A percentile compares a stretch with the other conserved stretches of the same genome.
These are phyloP conservation scores for Hericium coralloides DNA, from an alignment of 768 basidiomycete genomes.

Conservation along the genomic window DNA sequence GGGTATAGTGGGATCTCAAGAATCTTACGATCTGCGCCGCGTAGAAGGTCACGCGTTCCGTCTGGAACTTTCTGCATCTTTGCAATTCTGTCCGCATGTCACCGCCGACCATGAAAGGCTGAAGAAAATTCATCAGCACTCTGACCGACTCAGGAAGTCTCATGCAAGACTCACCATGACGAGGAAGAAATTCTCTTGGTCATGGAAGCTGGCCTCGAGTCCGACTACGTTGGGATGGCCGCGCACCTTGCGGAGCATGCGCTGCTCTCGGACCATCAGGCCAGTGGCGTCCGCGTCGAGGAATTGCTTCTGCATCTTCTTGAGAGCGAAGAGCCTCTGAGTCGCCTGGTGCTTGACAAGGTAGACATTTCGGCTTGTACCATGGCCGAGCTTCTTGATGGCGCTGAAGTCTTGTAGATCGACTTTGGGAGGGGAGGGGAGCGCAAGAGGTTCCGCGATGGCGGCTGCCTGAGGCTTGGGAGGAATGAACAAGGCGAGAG, in stretches of 20 bases:
- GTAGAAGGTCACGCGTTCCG: not conserved
- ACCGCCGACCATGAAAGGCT: not conserved
- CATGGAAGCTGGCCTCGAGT: conserved; percentile 6
- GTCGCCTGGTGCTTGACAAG: not conserved
- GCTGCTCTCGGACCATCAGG: conserved; percentile 1
- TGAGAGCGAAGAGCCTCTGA: not conserved
- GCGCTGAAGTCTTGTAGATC: not conserved
- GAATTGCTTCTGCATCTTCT: conserved; percentile 1
- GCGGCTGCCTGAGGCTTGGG: too few relatives aligned
- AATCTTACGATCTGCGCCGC: conserved; percentile 6
- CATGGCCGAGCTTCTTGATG: conserved; percentile 1
- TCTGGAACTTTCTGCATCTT: not conserved
- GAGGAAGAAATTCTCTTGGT: conserved; percentile 6
- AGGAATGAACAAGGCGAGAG: too few relatives aligned
- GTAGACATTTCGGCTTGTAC: not conserved
- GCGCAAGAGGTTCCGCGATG: too few relatives aligned
- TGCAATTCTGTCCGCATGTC: not conserved
- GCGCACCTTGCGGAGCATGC: not conserved
- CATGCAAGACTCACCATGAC: not conserved
- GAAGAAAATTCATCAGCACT: not conserved
- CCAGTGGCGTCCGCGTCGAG: not conserved
- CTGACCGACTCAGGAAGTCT: not conserved
- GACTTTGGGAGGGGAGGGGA: not conserved
- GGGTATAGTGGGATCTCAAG: not conserved
- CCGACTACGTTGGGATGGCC: not conserved